Evolutionary conservation across 2,329 filamentous ascomycete species (phyloP).

Genomic region (Chrysosporium keratinophilum): DNA sequence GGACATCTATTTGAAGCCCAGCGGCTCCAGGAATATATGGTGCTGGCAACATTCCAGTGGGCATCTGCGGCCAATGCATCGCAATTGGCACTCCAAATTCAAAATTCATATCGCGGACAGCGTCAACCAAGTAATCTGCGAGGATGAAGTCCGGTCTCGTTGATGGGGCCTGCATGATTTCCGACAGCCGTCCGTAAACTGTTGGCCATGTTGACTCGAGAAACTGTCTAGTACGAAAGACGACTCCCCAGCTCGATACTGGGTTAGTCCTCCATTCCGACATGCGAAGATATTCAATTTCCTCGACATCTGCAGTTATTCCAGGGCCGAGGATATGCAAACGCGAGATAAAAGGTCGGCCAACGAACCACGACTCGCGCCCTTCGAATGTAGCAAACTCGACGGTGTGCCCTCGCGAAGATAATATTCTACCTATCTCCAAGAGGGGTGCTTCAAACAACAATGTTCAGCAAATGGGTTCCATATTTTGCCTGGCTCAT

Average conservation of each 20-base stretch:
- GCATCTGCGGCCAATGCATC: slow-evolving; percentile 36
- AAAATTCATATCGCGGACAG: slow-evolving; percentile 32
- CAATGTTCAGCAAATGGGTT: not conserved
- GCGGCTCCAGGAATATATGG: slow-evolving; percentile 36
- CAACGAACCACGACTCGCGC: not conserved
- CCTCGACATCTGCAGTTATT: not conserved
- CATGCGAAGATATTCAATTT: not conserved
- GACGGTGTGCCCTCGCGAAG: not conserved
- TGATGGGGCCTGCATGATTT: slow-evolving; percentile 18
- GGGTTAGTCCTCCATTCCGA: not conserved
- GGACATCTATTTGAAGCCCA: slow-evolving; percentile 33
- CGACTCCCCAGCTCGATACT: slow-evolving; percentile 26
- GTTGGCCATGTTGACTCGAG: slow-evolving; percentile 34
- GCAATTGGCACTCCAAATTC: slow-evolving; percentile 34
- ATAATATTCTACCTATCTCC: not conserved
- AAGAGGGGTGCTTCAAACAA: not conserved
- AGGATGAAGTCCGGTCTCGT: slow-evolving; percentile 34
- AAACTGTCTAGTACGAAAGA: slow-evolving; percentile 30
- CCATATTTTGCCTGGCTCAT: too few relatives aligned
- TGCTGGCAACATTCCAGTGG: slow-evolving; percentile 29
- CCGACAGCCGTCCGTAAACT: slow-evolving; percentile 21
- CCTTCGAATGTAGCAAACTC: not conserved
- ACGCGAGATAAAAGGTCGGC: not conserved
- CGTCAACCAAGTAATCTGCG: slow-evolving; percentile 39
- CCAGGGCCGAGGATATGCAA: not conserved